A percentile compares a stretch with the other conserved stretches of the same genome.
phyloP scores from a whole-genome alignment of 2,329 filamentous ascomycete genomes.

The Stagonosporopsis vannaccii region DNA sequence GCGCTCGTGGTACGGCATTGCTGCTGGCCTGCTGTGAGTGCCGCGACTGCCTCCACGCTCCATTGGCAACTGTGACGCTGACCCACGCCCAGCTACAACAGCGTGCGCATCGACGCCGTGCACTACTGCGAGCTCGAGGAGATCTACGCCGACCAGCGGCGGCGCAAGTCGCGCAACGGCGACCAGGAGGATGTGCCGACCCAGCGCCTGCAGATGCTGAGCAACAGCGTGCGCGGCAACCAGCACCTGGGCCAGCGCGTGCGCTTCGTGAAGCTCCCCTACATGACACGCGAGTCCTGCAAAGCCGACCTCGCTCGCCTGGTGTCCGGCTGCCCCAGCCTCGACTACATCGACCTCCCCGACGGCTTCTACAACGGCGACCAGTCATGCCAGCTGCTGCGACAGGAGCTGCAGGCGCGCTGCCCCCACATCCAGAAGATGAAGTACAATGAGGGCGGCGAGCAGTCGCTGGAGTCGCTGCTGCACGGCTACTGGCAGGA shows the following conservation, averaged over 20 bases:
- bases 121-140: constrained; percentile 93
- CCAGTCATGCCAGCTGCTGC: constrained; percentile 73
- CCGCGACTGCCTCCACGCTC: neutral
- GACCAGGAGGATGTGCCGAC: constrained; percentile 82
- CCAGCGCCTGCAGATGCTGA: constrained; percentile 77
- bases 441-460: constrained; percentile 80
- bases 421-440: constrained; percentile 89
- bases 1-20: constrained; percentile 72
- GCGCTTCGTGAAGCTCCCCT: constrained; percentile 84
- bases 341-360: constrained; percentile 89
- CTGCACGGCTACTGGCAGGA: constrained; percentile 72
- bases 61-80: constrained; percentile 5
- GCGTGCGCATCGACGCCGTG: constrained; percentile 90
- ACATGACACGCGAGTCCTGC: constrained; percentile 90
- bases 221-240: constrained; percentile 81
- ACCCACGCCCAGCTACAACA: constrained; percentile 72
- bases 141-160: constrained; percentile 76
- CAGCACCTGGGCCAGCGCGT: constrained; percentile 73
- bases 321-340: constrained; percentile 82
- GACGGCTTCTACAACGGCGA: constrained; percentile 88
- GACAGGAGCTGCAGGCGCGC: constrained; percentile 82
- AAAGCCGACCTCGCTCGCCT: constrained; percentile 85
- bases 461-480: constrained; percentile 76
- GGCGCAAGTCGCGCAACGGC: constrained; percentile 65
- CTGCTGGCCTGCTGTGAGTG: constrained; percentile 69